Evolutionary conservation across 768 basidiomycete genomes (phyloP).

Genomic region (Nevesoporus exiguus): DNA sequence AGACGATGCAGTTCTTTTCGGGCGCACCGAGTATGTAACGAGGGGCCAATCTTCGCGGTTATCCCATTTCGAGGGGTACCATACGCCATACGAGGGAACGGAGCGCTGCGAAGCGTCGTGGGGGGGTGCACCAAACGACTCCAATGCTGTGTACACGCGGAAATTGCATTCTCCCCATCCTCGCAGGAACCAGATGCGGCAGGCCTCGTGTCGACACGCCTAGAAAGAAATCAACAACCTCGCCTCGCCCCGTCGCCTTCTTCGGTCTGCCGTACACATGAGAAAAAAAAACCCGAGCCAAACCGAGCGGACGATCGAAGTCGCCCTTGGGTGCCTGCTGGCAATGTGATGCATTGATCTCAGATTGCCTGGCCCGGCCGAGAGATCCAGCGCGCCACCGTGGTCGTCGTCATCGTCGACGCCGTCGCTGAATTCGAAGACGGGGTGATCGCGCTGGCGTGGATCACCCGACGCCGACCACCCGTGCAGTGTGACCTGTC

Average conservation of each 20-base stretch:
- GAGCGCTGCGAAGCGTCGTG: constrained; percentile 13
- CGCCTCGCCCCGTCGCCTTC: not conserved
- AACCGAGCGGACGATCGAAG: not conserved
- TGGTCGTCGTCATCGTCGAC: not conserved
- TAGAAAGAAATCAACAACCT: not conserved
- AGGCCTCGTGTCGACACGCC: constrained; percentile 17
- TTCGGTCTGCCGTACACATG: not conserved
- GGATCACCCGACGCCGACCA: constrained; percentile 2
- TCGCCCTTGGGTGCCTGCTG: no score
- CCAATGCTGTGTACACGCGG: constrained; percentile 29
- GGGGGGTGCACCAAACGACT: constrained; percentile 2
- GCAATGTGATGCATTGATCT: not conserved
- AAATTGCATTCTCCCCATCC: constrained; percentile 26
- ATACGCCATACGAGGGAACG: constrained; percentile 17
- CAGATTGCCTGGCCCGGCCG: not conserved
- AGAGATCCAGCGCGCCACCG: constrained; percentile 1
- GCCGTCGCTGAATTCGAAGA: not conserved
- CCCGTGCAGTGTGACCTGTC: not conserved
- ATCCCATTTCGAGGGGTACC: constrained; percentile 6
- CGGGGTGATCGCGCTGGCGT: not conserved
- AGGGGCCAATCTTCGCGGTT: constrained; percentile 30
- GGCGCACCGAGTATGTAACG: constrained; percentile 20
- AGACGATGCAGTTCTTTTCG: constrained; percentile 17
- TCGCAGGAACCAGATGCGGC: not conserved
- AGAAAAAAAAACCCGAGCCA: not conserved